These are phyloP conservation scores for Hymenoscyphus infarciens DNA, from an alignment of 2,329 filamentous ascomycete genomes.

Conservation along the genomic window DNA sequence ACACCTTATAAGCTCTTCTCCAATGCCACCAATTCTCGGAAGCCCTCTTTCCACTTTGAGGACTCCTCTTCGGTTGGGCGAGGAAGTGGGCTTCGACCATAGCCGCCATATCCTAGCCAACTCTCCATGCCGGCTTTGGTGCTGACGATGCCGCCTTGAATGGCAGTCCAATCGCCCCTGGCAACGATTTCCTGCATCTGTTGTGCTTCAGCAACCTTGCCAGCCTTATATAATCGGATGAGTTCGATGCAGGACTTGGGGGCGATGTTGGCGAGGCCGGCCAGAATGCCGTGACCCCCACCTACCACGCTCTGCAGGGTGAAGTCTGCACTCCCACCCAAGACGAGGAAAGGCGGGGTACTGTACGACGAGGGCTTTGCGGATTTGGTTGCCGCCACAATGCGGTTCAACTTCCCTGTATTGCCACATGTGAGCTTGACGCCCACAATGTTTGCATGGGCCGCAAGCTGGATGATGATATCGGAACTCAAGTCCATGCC, in stretches of 20 bases:
- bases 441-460: constrained; percentile 80
- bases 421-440: constrained; percentile 93
- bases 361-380: constrained; percentile 40
- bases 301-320: constrained; percentile 66
- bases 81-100: constrained; percentile 47
- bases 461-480: constrained; percentile 72
- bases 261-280: constrained; percentile 67
- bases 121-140: constrained; percentile 63
- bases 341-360: constrained; percentile 58
- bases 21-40: constrained; percentile 48
- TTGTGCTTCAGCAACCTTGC: constrained; percentile 56
- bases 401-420: constrained; percentile 56
- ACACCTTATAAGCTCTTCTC: constrained; percentile 41
- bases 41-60: constrained; percentile 52
- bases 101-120: constrained; percentile 62
- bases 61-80: constrained; percentile 48
- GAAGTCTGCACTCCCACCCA: constrained; percentile 72
- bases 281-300: constrained; percentile 69
- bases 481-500: constrained; percentile 90
- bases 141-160: constrained; percentile 64
- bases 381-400: constrained; percentile 53
- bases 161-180: constrained; percentile 65
- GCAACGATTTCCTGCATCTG: constrained; percentile 62
- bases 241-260: constrained; percentile 63
- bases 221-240: constrained; percentile 56